Evolutionary conservation across 495 filamentous ascomycete genomes (phyloP).

Genomic region (Xylona heveae): DNA sequence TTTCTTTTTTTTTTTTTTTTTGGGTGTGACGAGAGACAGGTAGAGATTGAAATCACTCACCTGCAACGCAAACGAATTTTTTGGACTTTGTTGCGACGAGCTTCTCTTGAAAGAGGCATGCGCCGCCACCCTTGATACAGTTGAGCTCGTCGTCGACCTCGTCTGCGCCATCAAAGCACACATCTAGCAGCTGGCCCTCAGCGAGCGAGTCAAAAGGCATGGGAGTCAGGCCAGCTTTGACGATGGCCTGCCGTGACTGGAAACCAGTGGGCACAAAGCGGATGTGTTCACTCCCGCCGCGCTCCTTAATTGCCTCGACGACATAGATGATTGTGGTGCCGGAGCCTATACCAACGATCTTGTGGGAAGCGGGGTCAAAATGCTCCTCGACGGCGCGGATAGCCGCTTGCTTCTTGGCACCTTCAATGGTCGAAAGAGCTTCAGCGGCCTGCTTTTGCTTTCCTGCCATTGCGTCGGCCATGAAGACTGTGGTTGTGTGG

Average conservation of each 20-base stretch:
- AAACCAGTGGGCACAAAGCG: constrained; percentile 81
- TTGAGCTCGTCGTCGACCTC: constrained; percentile 92
- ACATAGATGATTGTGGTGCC: constrained; percentile 91
- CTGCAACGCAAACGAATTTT: constrained; percentile 87
- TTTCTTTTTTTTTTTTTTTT: too few species aligned
- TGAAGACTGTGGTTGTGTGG: too few species aligned
- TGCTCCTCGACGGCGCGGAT: constrained; percentile 66
- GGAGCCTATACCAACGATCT: constrained; percentile 77
- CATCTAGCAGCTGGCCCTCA: constrained; percentile 24
- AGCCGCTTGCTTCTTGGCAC: constrained; percentile 68
- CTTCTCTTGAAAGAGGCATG: constrained; percentile 96
- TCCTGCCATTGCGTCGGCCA: too few species aligned
- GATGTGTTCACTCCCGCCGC: constrained; percentile 39
- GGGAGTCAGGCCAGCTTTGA: constrained; percentile 49
- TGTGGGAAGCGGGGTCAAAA: constrained; percentile 47
- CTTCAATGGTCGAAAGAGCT: constrained; percentile 30
- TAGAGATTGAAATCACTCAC: constrained; percentile 18
- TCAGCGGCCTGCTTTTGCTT: too few species aligned
- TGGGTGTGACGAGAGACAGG: constrained; percentile 1
- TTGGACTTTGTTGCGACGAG: constrained; percentile 67
- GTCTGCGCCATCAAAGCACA: constrained; percentile 89
- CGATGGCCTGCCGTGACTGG: constrained; percentile 68
- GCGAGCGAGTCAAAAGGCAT: constrained; percentile 49
- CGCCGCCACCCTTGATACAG: constrained; percentile 92
- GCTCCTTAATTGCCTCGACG: constrained; percentile 73